Evolutionary conservation across 768 basidiomycete species (phyloP).

Genomic region (Krasilnikovozyma curviuscula): DNA sequence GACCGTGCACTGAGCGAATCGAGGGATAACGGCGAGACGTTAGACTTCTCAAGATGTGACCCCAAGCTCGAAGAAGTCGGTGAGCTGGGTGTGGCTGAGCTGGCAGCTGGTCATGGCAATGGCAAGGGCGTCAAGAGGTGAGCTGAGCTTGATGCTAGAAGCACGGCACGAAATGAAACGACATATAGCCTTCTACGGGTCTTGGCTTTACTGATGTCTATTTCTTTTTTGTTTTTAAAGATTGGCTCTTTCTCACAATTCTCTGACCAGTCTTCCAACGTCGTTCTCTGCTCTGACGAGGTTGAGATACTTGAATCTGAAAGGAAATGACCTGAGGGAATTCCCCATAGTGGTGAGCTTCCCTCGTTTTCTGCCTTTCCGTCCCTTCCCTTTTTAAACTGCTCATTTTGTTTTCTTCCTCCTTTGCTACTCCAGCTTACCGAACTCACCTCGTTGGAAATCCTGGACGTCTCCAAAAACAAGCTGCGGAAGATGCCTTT

Average conservation of each 20-base stretch:
- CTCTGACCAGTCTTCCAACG: constrained; percentile 52
- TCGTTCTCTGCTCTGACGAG: constrained; percentile 21
- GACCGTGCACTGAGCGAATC: too few relatives aligned
- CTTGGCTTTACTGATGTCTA: neutral
- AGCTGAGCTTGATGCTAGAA: constrained; percentile 12
- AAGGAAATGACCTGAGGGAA: constrained; percentile 48
- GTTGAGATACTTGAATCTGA: constrained; percentile 26
- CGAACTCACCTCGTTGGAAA: constrained; percentile 68
- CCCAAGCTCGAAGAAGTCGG: neutral
- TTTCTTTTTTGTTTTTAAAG: constrained; percentile 28
- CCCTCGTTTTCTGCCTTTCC: neutral
- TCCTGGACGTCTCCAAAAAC: constrained; percentile 84
- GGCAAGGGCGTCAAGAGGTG: constrained; percentile 3
- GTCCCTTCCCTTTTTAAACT: neutral
- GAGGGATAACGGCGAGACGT: constrained; percentile 57
- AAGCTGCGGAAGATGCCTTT: constrained; percentile 61
- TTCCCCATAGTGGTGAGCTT: constrained; percentile 65
- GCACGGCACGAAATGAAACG: constrained; percentile 6
- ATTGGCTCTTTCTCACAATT: constrained; percentile 71
- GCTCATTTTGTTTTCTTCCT: neutral
- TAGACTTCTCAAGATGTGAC: constrained; percentile 35
- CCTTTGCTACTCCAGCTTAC: constrained; percentile 42
- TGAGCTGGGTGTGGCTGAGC: neutral
- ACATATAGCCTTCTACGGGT: neutral
- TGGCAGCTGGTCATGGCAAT: neutral